These are phyloP conservation scores for Daldinia grandis DNA, from an alignment of 495 filamentous ascomycete genomes.

Conservation along the genomic window DNA sequence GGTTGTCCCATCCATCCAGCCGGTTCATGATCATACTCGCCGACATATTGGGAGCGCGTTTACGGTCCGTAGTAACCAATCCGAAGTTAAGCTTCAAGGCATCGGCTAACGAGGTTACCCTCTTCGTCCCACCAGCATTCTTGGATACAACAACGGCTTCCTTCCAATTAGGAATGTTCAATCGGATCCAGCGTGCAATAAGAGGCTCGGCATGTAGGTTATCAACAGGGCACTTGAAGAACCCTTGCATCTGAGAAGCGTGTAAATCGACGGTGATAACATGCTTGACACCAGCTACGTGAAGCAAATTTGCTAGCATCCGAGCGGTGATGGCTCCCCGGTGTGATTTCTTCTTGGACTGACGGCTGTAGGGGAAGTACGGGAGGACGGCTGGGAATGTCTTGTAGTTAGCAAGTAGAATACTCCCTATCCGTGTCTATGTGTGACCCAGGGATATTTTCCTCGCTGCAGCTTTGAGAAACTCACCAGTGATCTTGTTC, in stretches of 20 bases:
- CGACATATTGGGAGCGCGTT: constrained; percentile 71
- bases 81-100: constrained; percentile 97
- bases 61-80: constrained; percentile 92
- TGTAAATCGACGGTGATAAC: constrained; percentile 97
- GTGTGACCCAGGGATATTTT: constrained; percentile 8
- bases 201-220: constrained; percentile 96
- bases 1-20: constrained; percentile 53
- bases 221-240: constrained; percentile 97
- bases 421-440: constrained; percentile 31
- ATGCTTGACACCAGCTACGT: constrained; percentile 94
- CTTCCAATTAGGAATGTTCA: constrained; percentile 85
- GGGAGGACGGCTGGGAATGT: constrained; percentile 84
- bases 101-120: constrained; percentile 96
- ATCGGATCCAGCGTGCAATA: constrained; percentile 93
- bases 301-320: constrained; percentile 94
- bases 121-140: constrained; percentile 95
- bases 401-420: constrained; percentile 37
- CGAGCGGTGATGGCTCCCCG: constrained; percentile 95
- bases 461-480: constrained; percentile 2
- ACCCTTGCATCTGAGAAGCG: constrained; percentile 97
- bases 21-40: constrained; percentile 71
- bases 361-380: constrained; percentile 98
- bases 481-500: constrained; percentile 93
- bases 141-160: constrained; percentile 97
- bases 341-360: constrained; percentile 99